phyloP scores from a whole-genome alignment of 1,284 basidiomycete genomes.

The Moesziomyces aphidis region DNA sequence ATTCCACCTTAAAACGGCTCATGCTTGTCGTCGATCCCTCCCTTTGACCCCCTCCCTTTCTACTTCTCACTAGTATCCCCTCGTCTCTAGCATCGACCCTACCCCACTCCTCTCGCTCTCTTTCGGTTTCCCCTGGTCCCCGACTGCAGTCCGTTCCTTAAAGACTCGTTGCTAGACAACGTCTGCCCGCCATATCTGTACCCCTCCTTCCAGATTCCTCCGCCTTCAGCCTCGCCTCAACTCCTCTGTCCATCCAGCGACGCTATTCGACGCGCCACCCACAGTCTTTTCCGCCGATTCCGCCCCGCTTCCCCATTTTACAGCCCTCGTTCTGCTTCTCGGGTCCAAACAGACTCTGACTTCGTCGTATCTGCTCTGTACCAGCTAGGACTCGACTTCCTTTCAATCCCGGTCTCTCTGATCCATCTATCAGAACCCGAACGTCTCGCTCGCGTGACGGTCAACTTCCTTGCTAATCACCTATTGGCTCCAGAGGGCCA shows the following conservation, averaged over 20 bases:
- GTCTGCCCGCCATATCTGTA: constrained; percentile 7
- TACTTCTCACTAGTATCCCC: constrained; percentile 4
- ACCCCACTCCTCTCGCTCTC: constrained; percentile 7
- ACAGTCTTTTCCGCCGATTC: not conserved
- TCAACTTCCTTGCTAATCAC: not conserved
- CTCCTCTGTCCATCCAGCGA: not conserved
- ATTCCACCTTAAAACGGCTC: constrained; percentile 34
- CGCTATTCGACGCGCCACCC: not conserved
- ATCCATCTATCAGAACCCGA: not conserved
- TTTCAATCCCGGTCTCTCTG: not conserved
- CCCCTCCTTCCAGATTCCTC: not conserved
- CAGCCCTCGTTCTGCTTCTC: too few species aligned
- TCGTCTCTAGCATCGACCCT: constrained; percentile 1
- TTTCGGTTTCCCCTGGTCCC: constrained; percentile 15
- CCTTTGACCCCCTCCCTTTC: constrained; percentile 5
- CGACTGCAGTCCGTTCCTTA: not conserved
- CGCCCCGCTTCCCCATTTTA: not conserved
- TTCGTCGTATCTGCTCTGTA: not conserved
- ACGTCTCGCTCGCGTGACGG: constrained; percentile 2
- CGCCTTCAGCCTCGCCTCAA: not conserved
- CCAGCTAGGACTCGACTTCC: not conserved
- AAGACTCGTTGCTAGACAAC: not conserved
- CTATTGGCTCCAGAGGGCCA: not conserved
- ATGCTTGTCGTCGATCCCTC: constrained; percentile 38
- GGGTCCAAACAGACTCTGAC: not conserved